Conservation (phyloP, 2,329 filamentous ascomycete genomes). For the Knoxdaviesia proteae region DNA sequence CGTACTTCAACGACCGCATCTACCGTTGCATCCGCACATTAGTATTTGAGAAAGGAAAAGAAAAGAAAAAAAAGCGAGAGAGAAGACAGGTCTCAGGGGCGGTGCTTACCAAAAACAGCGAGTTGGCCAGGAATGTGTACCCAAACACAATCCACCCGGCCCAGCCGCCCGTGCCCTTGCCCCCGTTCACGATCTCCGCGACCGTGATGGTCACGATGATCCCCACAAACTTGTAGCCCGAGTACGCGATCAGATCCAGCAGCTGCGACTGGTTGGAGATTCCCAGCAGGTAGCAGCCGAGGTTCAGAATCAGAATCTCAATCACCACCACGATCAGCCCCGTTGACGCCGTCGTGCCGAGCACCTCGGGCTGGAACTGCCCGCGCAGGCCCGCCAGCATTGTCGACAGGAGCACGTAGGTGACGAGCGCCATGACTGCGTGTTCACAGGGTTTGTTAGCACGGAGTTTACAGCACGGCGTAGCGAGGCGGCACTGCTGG, state of each 20-base stretch:
- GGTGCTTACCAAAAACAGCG: slow-evolving; percentile 64
- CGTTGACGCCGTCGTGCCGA: slow-evolving; percentile 73
- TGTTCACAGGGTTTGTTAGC: background rate
- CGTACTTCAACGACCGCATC: slow-evolving; percentile 90
- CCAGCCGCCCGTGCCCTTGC: slow-evolving; percentile 71
- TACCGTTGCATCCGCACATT: slow-evolving; percentile 14
- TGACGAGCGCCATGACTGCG: slow-evolving; percentile 79
- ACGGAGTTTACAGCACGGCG: background rate
- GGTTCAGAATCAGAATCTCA: slow-evolving; percentile 76
- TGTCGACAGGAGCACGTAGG: slow-evolving; percentile 86
- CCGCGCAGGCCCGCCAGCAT: slow-evolving; percentile 76
- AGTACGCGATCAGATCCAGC: slow-evolving; percentile 85
- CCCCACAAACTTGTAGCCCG: slow-evolving; percentile 95
- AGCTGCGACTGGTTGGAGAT: slow-evolving; percentile 90
- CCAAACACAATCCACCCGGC: slow-evolving; percentile 72
- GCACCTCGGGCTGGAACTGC: slow-evolving; percentile 80
- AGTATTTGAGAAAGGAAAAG: slow-evolving; percentile 2
- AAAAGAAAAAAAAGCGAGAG: background rate
- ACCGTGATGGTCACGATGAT: slow-evolving; percentile 76
- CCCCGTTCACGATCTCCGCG: slow-evolving; percentile 56
- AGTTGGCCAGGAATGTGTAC: slow-evolving; percentile 87
- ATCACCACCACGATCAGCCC: slow-evolving; percentile 66
- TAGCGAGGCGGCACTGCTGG: background rate
- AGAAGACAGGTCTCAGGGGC: background rate
- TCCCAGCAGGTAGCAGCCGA: slow-evolving; percentile 80